phyloP scores from a whole-genome alignment of 768 basidiomycete species.

The Mycena chlorophos region DNA sequence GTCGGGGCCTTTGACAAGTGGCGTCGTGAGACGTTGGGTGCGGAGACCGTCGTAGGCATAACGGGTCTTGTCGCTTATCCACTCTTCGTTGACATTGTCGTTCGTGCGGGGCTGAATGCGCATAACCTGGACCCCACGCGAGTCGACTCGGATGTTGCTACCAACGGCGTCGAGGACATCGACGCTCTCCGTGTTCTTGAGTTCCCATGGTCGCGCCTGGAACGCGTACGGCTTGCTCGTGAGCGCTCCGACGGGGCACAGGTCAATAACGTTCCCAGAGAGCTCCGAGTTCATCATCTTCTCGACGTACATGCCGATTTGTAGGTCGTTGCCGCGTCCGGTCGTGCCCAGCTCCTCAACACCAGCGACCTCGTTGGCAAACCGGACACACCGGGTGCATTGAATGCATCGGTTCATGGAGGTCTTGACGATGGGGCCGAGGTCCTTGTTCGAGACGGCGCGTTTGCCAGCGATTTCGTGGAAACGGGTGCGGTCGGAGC shows the following conservation, averaged over 20 bases:
- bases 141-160: conserved; percentile 95
- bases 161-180: conserved; percentile 96
- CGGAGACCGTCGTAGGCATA: conserved; percentile 94
- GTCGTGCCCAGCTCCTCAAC: conserved; percentile 97
- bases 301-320: conserved; percentile 98
- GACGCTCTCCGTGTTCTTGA: conserved; percentile 96
- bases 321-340: conserved; percentile 96
- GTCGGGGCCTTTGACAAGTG: conserved; percentile 79
- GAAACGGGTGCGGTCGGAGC: conserved; percentile 95
- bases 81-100: conserved; percentile 98
- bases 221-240: conserved; percentile 99
- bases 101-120: conserved; percentile 94
- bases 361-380: conserved; percentile 98
- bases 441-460: conserved; percentile 96
- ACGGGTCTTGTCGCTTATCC: conserved; percentile 99
- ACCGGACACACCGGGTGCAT: conserved; percentile 98
- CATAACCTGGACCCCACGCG: conserved; percentile 95
- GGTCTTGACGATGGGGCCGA: conserved; percentile 97
- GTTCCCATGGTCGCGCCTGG: conserved; percentile 96
- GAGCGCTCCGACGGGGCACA: conserved; percentile 97
- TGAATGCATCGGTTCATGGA: conserved; percentile 99
- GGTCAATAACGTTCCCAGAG: conserved; percentile 94
- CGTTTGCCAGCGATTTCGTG: conserved; percentile 98
- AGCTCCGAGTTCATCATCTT: conserved; percentile 97
- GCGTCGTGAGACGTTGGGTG: conserved; percentile 93